These are phyloP conservation scores for Albugo candida DNA, from an alignment of 352 stramenopile genomes.

Conservation along the genomic window DNA sequence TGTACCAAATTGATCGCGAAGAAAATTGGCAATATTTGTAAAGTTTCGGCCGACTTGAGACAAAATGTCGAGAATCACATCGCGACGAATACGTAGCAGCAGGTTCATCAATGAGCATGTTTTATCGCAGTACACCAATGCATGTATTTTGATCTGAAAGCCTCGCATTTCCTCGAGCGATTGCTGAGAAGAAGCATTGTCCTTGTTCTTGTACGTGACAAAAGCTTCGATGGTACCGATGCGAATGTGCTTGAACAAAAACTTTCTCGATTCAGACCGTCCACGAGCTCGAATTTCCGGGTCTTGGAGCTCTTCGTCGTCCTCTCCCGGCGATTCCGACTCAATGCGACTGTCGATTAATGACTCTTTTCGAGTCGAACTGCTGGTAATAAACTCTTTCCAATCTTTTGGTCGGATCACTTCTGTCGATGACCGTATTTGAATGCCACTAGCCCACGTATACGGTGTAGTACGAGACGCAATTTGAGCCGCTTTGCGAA, in stretches of 20 bases:
- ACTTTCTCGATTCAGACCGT: background rate
- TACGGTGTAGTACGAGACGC: no score
- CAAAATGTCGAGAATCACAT: constrained; percentile 65
- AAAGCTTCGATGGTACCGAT: constrained; percentile 56
- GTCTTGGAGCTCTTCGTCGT: constrained; percentile 1
- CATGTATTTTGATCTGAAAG: constrained; percentile 70
- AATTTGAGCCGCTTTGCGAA: no score
- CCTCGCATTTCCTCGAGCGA: constrained; percentile 70
- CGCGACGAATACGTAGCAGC: constrained; percentile 44
- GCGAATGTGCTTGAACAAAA: constrained; percentile 65
- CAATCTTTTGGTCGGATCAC: no score
- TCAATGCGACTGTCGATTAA: background rate
- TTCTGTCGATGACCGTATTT: no score
- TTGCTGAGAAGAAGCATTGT: constrained; percentile 15
- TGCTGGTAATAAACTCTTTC: background rate
- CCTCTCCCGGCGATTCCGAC: background rate
- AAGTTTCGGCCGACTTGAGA: constrained; percentile 75
- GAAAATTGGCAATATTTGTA: constrained; percentile 66
- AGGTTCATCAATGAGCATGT: constrained; percentile 59
- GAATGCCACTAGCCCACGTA: no score
- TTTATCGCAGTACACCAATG: constrained; percentile 75
- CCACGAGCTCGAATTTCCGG: background rate
- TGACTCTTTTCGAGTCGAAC: background rate
- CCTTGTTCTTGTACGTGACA: constrained; percentile 71
- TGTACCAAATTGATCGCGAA: constrained; percentile 60